Percentiles rank a stretch among this genome's conserved stretches.
These are phyloP conservation scores for Backusella westeae DNA, from an alignment of 192 early-diverging fungal species.

Conservation along the genomic window DNA sequence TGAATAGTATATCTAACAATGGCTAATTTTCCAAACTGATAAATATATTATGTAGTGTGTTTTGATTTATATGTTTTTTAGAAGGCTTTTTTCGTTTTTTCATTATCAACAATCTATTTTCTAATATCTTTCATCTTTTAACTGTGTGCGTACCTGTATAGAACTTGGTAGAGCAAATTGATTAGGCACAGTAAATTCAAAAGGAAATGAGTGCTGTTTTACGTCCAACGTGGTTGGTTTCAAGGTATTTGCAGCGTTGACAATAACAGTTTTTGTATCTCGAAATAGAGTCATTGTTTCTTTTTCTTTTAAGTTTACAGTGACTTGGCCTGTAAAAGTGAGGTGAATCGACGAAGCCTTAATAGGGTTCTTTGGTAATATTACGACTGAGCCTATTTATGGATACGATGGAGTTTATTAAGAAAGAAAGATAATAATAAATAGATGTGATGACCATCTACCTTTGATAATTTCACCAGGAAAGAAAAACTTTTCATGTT, in stretches of 20 bases:
- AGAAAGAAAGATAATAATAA: background rate
- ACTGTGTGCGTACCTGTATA: constrained; percentile 26
- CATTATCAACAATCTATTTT: background rate
- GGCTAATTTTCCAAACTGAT: constrained; percentile 28
- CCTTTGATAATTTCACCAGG: constrained; percentile 39
- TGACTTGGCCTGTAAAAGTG: constrained; percentile 31
- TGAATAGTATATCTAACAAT: constrained; percentile 28
- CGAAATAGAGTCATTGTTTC: constrained; percentile 27
- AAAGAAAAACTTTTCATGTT: constrained; percentile 40
- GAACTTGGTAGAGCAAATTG: constrained; percentile 32
- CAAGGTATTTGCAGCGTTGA: background rate
- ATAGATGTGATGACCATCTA: background rate
- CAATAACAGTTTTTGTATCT: constrained; percentile 6
- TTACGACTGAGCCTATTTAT: constrained; percentile 23
- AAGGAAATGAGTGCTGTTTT: constrained; percentile 31
- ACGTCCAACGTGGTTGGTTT: constrained; percentile 21
- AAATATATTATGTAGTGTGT: background rate
- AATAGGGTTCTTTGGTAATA: constrained; percentile 26
- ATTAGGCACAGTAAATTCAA: constrained; percentile 32
- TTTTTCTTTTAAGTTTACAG: constrained; percentile 29
- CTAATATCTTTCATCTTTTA: background rate
- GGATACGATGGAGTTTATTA: background rate
- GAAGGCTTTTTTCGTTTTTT: background rate
- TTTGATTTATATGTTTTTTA: background rate
- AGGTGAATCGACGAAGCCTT: constrained; percentile 28